phyloP scores from a whole-genome alignment of 2,329 filamentous ascomycete species.

The Talaromyces islandicus region DNA sequence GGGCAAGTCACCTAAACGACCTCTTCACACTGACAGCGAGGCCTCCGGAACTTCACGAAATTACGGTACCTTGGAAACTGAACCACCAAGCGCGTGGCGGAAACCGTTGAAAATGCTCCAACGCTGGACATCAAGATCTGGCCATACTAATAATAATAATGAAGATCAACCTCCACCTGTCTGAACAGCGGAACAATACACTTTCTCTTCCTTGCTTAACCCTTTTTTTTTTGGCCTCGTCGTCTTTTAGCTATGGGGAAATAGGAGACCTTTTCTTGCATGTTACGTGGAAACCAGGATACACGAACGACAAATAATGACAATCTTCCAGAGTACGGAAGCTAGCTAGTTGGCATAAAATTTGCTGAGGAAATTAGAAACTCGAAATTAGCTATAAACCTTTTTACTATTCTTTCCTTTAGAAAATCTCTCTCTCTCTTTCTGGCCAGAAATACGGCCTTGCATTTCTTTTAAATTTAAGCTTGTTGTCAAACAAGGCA shows the following conservation, averaged over 20 bases:
- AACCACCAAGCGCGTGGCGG: not conserved
- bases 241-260: not conserved
- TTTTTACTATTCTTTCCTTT: no score
- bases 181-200: not conserved
- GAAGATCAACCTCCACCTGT: not conserved
- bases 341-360: no score
- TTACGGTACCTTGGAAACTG: slow-evolving; percentile 13
- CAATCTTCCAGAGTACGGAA: no score
- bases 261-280: not conserved
- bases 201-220: not conserved
- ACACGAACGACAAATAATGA: no score
- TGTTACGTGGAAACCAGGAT: no score
- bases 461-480: not conserved
- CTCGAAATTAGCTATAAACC: no score
- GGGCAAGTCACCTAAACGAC: not conserved
- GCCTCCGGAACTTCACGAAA: not conserved
- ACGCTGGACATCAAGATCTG: not conserved
- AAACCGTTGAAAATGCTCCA: not conserved
- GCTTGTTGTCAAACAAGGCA: not conserved
- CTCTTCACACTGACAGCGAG: not conserved
- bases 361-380: no score
- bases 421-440: no score
- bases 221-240: not conserved
- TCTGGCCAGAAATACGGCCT: no score
- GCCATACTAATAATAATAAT: not conserved